Evolutionary conservation across 495 filamentous ascomycete species (phyloP).

Genomic region (Neurospora sp.): DNA sequence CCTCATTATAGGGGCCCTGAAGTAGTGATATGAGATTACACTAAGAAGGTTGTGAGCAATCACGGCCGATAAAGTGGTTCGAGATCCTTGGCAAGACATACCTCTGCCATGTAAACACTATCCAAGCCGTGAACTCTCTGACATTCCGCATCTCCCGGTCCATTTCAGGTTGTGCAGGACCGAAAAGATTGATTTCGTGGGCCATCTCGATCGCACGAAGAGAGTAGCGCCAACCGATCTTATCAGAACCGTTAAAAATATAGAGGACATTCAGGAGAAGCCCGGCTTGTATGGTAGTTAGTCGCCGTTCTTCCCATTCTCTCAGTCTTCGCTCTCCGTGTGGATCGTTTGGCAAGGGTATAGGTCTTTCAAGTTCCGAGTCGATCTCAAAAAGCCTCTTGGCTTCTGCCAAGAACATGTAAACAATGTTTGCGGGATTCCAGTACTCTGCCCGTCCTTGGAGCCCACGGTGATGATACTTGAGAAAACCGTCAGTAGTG

Average conservation of each 20-base stretch:
- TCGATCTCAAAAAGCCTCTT: slow-evolving; percentile 29
- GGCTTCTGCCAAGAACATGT: slow-evolving; percentile 31
- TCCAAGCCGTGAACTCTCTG: slow-evolving; percentile 28
- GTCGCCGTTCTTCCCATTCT: slow-evolving; percentile 15
- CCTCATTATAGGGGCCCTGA: slow-evolving; percentile 13
- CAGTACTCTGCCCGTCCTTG: slow-evolving; percentile 24
- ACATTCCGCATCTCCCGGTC: slow-evolving; percentile 10
- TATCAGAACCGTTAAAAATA: slow-evolving; percentile 24
- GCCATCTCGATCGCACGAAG: slow-evolving; percentile 26
- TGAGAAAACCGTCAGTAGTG: not conserved
- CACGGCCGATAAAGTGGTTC: slow-evolving; percentile 2
- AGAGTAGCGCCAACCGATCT: slow-evolving; percentile 24
- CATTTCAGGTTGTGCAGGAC: not conserved
- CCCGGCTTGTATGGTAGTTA: slow-evolving; percentile 28
- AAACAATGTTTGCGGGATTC: slow-evolving; percentile 26
- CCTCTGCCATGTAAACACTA: slow-evolving; percentile 27
- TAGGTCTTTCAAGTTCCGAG: slow-evolving; percentile 7
- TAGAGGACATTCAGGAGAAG: slow-evolving; percentile 20
- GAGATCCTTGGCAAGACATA: slow-evolving; percentile 11
- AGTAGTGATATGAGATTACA: slow-evolving; percentile 20
- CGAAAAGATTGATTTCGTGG: slow-evolving; percentile 21
- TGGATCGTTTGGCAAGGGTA: slow-evolving; percentile 7
- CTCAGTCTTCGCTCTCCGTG: slow-evolving; percentile 8
- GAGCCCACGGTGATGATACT: slow-evolving; percentile 24
- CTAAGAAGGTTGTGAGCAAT: slow-evolving; percentile 3